Conservation (phyloP, 2,329 filamentous ascomycete genomes). For the Neocucurbitaria cava region DNA sequence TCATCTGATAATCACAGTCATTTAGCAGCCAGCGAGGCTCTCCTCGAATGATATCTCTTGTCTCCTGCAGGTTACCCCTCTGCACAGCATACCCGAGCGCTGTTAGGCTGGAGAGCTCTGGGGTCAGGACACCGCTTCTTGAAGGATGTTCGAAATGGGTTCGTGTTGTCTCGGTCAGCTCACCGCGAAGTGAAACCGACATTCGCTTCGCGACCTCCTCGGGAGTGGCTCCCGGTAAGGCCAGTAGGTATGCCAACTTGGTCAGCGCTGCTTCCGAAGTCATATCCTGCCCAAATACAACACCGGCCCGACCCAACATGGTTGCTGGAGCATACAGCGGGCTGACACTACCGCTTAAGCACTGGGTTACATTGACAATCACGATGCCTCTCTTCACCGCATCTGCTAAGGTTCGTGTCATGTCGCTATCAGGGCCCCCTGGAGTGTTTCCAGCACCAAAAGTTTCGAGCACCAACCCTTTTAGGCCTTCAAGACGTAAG, state of each 20-base stretch:
- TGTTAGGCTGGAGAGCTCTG: slow-evolving; percentile 71
- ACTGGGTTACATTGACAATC: slow-evolving; percentile 92
- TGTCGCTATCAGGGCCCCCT: slow-evolving; percentile 76
- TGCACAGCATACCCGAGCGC: slow-evolving; percentile 82
- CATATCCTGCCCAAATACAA: slow-evolving; percentile 88
- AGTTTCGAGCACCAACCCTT: slow-evolving; percentile 85
- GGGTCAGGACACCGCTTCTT: slow-evolving; percentile 60
- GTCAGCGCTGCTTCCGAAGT: slow-evolving; percentile 91
- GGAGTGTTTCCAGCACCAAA: slow-evolving; percentile 94
- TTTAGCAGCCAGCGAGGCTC: slow-evolving; percentile 74
- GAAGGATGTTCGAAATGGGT: slow-evolving; percentile 80
- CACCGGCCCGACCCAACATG: slow-evolving; percentile 79
- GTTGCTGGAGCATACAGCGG: slow-evolving; percentile 57
- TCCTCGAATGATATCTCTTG: slow-evolving; percentile 70
- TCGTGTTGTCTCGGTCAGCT: slow-evolving; percentile 78
- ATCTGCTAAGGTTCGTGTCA: slow-evolving; percentile 77
- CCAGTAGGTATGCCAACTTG: slow-evolving; percentile 86
- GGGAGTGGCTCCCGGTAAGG: slow-evolving; percentile 67
- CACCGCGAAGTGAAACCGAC: slow-evolving; percentile 78
- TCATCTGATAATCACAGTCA: slow-evolving; percentile 80
- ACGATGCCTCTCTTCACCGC: slow-evolving; percentile 82
- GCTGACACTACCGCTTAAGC: slow-evolving; percentile 60
- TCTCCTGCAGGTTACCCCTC: slow-evolving; percentile 70
- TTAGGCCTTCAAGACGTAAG: slow-evolving; percentile 75
- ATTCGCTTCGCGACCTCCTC: slow-evolving; percentile 74